Base-by-base conservation (phyloP, 2,329 filamentous ascomycete species). In the Aspergillus pseudoglaucus region DNA sequence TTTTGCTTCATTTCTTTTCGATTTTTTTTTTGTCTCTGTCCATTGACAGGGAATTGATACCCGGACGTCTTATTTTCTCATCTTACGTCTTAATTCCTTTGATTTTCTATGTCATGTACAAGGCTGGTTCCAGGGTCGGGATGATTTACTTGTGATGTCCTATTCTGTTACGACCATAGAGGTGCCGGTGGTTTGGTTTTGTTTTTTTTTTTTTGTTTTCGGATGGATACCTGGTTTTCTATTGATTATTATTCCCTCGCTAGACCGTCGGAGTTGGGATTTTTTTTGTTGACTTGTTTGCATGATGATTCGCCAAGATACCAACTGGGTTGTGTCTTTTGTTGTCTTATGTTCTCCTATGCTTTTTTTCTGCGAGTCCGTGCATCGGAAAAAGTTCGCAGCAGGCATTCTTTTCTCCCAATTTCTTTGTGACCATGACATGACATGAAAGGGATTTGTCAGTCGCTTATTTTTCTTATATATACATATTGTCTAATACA, bases 101-200 rank as follows among this genome's bases (percentile, higher is more conserved):
- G 44, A 46, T 59, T 48, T 48, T 47, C 52, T 46, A 54, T 47
- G 33, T 18, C 17, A 14, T 40, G n/a, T 40, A 10, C 15, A 18
- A 53, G 49, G 52, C 48, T 40, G 47, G 52, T 22, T 40, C 38
- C 15, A 20, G 38, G 38, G 18, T 12, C n/a, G 18, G 38, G 12
- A 40, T 40, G 53, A 35, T 35, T 17, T 18, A 18, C n/a, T 44
- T 25, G 27, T 35, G 15, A 38, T 52, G 46, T 48, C 56, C 57
- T 58, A 14, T 42, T 27, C 3, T 47, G 53, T 65, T 64, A 67
- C 57, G 66, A 68, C 60, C 59, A 68, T 68, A 68, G 65, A 69
- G 63, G 63, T 64, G 57, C 58, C 57, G 61, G 59, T 61, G 64
- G 55, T 60, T 61, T 63, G 6, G n/a, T n/a, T 20, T 20, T 61